Conservation (phyloP, 345 rosid genomes). For the Eucalyptus regnans region DNA sequence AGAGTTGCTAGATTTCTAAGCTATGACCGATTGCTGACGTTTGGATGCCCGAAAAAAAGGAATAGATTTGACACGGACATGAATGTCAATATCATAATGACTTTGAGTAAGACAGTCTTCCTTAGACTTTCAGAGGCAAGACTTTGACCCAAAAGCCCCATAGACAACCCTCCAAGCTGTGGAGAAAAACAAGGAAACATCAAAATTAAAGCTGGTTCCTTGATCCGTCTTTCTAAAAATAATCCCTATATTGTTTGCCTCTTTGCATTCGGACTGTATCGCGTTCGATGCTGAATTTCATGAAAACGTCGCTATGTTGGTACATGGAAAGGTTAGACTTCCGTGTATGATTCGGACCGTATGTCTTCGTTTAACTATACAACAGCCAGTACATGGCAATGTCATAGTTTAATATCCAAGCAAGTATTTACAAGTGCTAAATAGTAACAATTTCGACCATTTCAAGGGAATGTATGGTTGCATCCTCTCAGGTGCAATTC, state of each 20-base stretch:
- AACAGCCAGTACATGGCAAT: background rate
- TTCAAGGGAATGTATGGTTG: background rate
- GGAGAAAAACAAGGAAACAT: background rate
- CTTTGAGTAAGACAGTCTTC: background rate
- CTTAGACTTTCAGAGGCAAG: background rate
- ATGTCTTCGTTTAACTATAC: background rate
- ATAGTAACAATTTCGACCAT: background rate
- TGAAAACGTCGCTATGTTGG: background rate
- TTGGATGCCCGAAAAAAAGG: background rate
- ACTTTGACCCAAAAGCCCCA: background rate
- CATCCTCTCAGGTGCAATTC: background rate
- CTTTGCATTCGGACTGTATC: background rate
- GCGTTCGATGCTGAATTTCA: background rate
- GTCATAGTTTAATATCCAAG: background rate
- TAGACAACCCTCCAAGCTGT: background rate
- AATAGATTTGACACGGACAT: background rate
- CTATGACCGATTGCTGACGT: background rate
- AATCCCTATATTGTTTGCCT: background rate
- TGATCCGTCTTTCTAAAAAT: background rate
- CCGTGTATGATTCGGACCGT: background rate
- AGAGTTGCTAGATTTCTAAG: background rate
- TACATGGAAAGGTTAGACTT: background rate
- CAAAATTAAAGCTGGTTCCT: background rate
- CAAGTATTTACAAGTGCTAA: background rate
- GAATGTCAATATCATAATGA: background rate